These are phyloP conservation scores for Dactylella cylindrospora DNA, from an alignment of 2,329 filamentous ascomycete species.

Conservation along the genomic window DNA sequence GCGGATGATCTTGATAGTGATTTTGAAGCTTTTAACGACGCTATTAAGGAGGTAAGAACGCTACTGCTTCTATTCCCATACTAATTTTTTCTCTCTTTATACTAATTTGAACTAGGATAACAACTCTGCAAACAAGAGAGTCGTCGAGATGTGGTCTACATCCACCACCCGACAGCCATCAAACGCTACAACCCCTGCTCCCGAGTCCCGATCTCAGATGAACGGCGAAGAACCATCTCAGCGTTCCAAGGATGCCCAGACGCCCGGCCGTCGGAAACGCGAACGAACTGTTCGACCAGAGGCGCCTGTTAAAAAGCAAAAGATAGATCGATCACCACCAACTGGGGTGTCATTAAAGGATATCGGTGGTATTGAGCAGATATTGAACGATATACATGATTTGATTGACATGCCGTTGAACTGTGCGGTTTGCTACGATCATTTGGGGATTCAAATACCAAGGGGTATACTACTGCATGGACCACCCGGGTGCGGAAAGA, in stretches of 20 bases:
- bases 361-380: constrained; percentile 73
- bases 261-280: constrained; percentile 44
- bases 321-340: constrained; percentile 69
- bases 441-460: constrained; percentile 68
- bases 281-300: constrained; percentile 48
- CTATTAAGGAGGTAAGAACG: constrained; percentile 57
- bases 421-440: constrained; percentile 65
- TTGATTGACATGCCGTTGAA: constrained; percentile 73
- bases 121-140: constrained; percentile 68
- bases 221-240: constrained; percentile 40
- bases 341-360: constrained; percentile 69
- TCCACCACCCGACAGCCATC: constrained; percentile 46
- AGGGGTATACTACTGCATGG: constrained; percentile 78
- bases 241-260: constrained; percentile 42
- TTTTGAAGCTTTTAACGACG: constrained; percentile 53
- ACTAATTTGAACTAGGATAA: constrained; percentile 53
- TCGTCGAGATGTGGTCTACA: constrained; percentile 61
- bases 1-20: constrained; percentile 55
- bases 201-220: constrained; percentile 27
- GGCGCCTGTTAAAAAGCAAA: constrained; percentile 61
- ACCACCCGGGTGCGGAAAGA: constrained; percentile 83
- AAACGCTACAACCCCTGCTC: constrained; percentile 48
- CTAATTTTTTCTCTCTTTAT: constrained; percentile 32
- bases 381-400: constrained; percentile 69
- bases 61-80: constrained; percentile 44